phyloP scores from a whole-genome alignment of 306 rosid species.

The Oxytropis ochrocephala region DNA sequence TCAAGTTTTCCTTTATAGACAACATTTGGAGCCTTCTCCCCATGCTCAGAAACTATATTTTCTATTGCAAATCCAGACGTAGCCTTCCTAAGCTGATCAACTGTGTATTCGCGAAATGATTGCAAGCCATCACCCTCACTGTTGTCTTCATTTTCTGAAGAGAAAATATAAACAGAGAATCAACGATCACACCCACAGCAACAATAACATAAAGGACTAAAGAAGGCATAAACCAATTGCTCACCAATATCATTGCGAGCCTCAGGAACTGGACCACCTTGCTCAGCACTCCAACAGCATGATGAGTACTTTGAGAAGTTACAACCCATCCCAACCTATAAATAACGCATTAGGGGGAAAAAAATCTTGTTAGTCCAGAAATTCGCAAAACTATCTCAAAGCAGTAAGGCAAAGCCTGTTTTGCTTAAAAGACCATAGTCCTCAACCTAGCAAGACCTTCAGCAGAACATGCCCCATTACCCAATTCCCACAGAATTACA shows the following conservation, averaged over 20 bases:
- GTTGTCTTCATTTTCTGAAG: slow-evolving; percentile 58
- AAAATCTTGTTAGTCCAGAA: slow-evolving; percentile 13
- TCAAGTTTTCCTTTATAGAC: slow-evolving; percentile 93
- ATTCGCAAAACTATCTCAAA: slow-evolving; percentile 11
- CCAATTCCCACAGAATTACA: neutral
- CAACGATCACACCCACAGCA: slow-evolving; percentile 14
- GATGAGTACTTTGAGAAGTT: slow-evolving; percentile 49
- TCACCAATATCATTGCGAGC: slow-evolving; percentile 40
- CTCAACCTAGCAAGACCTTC: slow-evolving; percentile 25
- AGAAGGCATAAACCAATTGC: slow-evolving; percentile 18
- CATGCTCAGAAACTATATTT: slow-evolving; percentile 96
- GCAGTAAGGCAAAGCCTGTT: neutral
- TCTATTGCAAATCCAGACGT: slow-evolving; percentile 85
- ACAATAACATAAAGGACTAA: slow-evolving; percentile 13
- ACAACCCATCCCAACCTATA: slow-evolving; percentile 84
- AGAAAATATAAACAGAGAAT: slow-evolving; percentile 14
- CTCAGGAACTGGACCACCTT: slow-evolving; percentile 41
- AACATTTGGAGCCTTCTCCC: slow-evolving; percentile 96
- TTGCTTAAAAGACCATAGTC: slow-evolving; percentile 21
- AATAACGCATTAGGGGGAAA: slow-evolving; percentile 9
- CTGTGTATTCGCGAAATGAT: slow-evolving; percentile 56
- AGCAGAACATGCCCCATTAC: slow-evolving; percentile 15
- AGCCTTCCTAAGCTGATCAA: slow-evolving; percentile 75
- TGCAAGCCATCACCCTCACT: slow-evolving; percentile 54
- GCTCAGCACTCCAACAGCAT: slow-evolving; percentile 51